phyloP scores from a whole-genome alignment of 169 alveolate species.

The Plasmodium chabaudi region DNA sequence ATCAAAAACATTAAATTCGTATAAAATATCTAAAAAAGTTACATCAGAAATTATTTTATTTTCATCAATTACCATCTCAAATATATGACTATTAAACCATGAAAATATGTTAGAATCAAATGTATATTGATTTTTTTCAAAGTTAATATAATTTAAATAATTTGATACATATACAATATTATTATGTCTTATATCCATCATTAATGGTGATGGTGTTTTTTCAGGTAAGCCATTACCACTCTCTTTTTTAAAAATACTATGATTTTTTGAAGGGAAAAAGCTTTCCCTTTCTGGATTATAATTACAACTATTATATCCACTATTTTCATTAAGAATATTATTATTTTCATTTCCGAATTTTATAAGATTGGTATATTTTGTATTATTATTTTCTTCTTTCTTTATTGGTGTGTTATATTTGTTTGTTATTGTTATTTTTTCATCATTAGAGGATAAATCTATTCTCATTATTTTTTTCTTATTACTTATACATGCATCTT shows the following conservation, averaged over 20 bases:
- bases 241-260: not conserved
- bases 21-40: constrained; percentile 59
- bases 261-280: not conserved
- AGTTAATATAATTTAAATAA: constrained; percentile 35
- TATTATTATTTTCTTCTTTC: not conserved
- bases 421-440: constrained; percentile 4
- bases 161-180: constrained; percentile 37
- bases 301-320: too few relatives aligned
- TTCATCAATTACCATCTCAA: constrained; percentile 59
- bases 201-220: not conserved
- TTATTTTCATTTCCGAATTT: not conserved
- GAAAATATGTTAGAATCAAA: constrained; percentile 36
- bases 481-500: not conserved
- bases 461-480: constrained; percentile 40
- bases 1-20: constrained; percentile 50
- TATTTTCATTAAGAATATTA: not conserved
- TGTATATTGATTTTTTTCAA: constrained; percentile 22
- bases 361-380: not conserved
- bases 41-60: constrained; percentile 26
- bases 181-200: not conserved
- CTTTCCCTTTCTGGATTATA: too few relatives aligned
- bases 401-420: not conserved
- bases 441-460: constrained; percentile 31
- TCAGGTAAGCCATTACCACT: not conserved
- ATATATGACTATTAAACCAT: constrained; percentile 46